A percentile compares a stretch with the other conserved stretches of the same genome.
Conservation (phyloP, 495 filamentous ascomycete species). For the Pyronema domesticum region DNA sequence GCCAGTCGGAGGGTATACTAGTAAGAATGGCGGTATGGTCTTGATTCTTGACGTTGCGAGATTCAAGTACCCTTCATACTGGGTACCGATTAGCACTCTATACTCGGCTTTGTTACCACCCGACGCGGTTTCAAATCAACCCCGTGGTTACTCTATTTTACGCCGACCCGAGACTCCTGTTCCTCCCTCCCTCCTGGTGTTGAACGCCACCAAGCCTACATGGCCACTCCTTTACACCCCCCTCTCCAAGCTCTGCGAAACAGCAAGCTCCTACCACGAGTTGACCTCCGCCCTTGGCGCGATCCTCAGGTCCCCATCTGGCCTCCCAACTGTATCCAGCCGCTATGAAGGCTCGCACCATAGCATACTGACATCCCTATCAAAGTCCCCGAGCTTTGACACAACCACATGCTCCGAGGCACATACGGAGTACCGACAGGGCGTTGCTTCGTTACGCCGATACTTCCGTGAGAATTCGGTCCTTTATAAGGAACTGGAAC, state of each 20-base stretch:
- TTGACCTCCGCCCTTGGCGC: slow-evolving; percentile 4
- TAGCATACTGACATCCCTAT: not conserved
- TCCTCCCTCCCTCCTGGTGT: slow-evolving; percentile 10
- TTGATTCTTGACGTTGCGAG: slow-evolving; percentile 22
- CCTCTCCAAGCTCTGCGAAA: not conserved
- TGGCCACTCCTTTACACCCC: slow-evolving; percentile 13
- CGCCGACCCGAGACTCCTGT: slow-evolving; percentile 1
- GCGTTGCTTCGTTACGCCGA: slow-evolving; percentile 9
- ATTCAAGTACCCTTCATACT: slow-evolving; percentile 23
- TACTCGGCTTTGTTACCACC: slow-evolving; percentile 16
- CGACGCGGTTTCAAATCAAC: slow-evolving; percentile 16
- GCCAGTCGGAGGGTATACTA: slow-evolving; percentile 21
- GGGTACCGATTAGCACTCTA: slow-evolving; percentile 19
- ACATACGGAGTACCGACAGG: not conserved
- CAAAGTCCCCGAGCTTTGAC: not conserved
- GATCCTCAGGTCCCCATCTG: slow-evolving; percentile 5
- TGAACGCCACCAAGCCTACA: slow-evolving; percentile 19
- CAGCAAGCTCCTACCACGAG: slow-evolving; percentile 1
- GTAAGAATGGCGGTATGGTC: slow-evolving; percentile 19
- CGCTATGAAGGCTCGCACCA: slow-evolving; percentile 1
- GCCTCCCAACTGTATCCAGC: slow-evolving; percentile 8
- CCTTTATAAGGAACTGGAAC: slow-evolving; percentile 12
- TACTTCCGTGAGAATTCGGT: slow-evolving; percentile 10
- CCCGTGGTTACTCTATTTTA: slow-evolving; percentile 19
- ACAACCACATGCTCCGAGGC: not conserved